phyloP scores from a whole-genome alignment of 768 basidiomycete species.

The Multifurca ochricompacta region DNA sequence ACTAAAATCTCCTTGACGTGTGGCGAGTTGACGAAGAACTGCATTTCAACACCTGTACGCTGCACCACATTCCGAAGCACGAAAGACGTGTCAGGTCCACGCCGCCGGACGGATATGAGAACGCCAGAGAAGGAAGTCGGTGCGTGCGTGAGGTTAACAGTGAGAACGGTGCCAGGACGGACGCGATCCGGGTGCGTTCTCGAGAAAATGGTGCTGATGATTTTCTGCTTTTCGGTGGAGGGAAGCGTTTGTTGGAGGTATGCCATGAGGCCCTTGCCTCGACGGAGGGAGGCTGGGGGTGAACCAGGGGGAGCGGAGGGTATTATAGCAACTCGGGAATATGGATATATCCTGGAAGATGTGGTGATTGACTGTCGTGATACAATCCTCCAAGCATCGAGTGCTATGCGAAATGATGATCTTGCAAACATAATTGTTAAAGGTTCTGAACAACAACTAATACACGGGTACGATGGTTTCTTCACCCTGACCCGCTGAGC shows the following conservation, averaged over 20 bases:
- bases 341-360: slow-evolving; percentile 43
- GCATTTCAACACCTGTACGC: slow-evolving; percentile 89
- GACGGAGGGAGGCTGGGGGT: slow-evolving; percentile 39
- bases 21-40: slow-evolving; percentile 80
- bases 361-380: slow-evolving; percentile 5
- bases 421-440: slow-evolving; percentile 11
- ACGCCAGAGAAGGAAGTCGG: slow-evolving; percentile 86
- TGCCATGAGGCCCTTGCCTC: slow-evolving; percentile 75
- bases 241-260: slow-evolving; percentile 60
- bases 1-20: slow-evolving; percentile 83
- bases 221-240: slow-evolving; percentile 58
- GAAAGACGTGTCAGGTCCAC: slow-evolving; percentile 85
- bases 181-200: slow-evolving; percentile 60
- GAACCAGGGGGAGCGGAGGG: slow-evolving; percentile 38
- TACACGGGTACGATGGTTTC: not conserved
- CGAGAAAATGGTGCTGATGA: slow-evolving; percentile 66
- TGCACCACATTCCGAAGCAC: slow-evolving; percentile 84
- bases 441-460: too few relatives aligned
- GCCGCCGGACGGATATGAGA: slow-evolving; percentile 71
- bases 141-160: slow-evolving; percentile 67
- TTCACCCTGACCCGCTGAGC: not conserved
- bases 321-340: slow-evolving; percentile 60
- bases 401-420: not conserved
- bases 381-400: not conserved
- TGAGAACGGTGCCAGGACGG: slow-evolving; percentile 79